Base-by-base conservation (phyloP, 192 early-diverging fungal genomes). In the Gigaspora rosea region DNA sequence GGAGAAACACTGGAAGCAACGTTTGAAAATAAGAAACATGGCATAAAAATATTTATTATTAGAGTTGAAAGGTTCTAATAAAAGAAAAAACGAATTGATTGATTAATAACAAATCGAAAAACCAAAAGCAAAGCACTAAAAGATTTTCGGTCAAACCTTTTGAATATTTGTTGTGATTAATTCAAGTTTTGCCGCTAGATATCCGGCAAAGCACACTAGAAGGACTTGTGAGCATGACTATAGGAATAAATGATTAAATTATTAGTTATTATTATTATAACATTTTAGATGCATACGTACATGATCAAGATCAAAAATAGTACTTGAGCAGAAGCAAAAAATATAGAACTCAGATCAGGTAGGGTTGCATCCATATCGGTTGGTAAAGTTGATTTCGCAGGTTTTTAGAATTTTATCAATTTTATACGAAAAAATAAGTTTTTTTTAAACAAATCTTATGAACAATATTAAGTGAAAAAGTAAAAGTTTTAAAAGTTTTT, bases 1-100 rank as follows among this genome's bases (percentile, higher is more conserved):
- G 64, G 18, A 41, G 75, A 65, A 49, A 75, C 75, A 16, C 51
- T 51, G 4, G 58, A 50, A 8, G 48, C 78, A 8, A 79, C 66
- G 16, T 75, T 64, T 4, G 72, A 49, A 51, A 79, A 74, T 54
- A 79, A 61, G 0, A 79, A 56, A 35, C 62, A 73, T 59, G 78
- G 78, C 57, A 74, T 75, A n/a, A 79, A 59, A 7, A 79, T 8
- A 33, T 75, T 66, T 22, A 79, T 67, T 33, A 65, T 75, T 2
- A 79, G 9, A 18, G 49, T 27, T 2, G 72, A 74, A 35, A 79
- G 49, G 1, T 71, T 65, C 71, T 79, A 50, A 35, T 7, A 51
- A 56, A 33, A 32, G 27, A 18, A 57, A 35, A n/a, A 27, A 8
- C 10, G 41, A 33, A 58, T 4, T 4, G 0, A 58, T 4, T 4